These are phyloP conservation scores for Rhizophagus clarus DNA, from an alignment of 192 early-diverging fungal species.

Conservation along the genomic window DNA sequence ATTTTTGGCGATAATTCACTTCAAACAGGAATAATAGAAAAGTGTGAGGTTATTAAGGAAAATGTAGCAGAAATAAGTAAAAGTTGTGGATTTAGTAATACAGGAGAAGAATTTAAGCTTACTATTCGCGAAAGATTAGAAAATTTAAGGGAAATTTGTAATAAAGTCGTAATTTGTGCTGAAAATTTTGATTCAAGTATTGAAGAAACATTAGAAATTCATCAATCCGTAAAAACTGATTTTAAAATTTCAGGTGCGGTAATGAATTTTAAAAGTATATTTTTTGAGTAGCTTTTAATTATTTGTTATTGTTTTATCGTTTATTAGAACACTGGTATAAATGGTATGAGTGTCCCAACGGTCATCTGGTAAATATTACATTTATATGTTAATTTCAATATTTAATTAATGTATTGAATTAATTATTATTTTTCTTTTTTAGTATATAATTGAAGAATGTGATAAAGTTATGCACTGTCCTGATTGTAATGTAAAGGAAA, in stretches of 20 bases:
- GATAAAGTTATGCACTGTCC: constrained; percentile 9
- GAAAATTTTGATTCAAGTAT: background rate
- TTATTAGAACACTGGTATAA: background rate
- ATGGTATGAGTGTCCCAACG: background rate
- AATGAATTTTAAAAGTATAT: background rate
- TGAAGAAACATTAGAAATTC: background rate
- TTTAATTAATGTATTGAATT: too few species aligned
- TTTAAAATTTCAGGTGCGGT: background rate
- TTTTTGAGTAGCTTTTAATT: background rate
- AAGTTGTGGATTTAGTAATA: background rate
- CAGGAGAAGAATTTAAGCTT: background rate
- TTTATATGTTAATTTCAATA: too few species aligned
- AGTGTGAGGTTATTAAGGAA: background rate
- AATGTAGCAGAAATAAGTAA: background rate
- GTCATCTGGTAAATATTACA: background rate
- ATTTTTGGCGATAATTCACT: background rate
- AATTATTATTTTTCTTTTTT: too few species aligned
- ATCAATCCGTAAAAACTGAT: background rate
- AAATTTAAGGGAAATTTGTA: background rate
- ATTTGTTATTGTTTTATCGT: background rate
- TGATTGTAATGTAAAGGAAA: constrained; percentile 1
- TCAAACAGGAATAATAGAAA: background rate
- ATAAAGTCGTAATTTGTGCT: background rate
- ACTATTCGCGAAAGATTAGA: background rate
- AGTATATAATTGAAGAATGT: constrained; percentile 25